Conservation (phyloP, 371 early-diverging fungal species). For the Chytridium lagenaria region DNA sequence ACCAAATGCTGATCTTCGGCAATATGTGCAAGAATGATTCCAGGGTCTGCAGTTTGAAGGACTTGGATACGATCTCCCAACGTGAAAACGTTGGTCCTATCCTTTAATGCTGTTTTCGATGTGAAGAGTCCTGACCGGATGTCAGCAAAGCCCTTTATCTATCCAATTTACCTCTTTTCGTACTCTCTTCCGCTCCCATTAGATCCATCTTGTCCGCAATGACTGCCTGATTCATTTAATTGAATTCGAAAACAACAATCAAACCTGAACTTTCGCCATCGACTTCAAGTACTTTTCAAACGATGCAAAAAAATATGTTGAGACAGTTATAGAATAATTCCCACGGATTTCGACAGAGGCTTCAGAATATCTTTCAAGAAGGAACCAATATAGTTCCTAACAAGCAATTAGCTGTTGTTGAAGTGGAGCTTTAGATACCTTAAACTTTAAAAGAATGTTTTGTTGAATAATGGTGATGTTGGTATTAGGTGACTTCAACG, state of each 20-base stretch:
- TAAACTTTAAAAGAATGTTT: slow-evolving; percentile 85
- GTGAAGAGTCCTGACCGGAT: slow-evolving; percentile 62
- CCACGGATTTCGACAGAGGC: slow-evolving; percentile 86
- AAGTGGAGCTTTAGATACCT: slow-evolving; percentile 27
- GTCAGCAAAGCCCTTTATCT: neutral
- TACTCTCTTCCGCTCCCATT: slow-evolving; percentile 81
- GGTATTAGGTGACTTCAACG: slow-evolving; percentile 83
- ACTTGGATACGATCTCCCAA: slow-evolving; percentile 76
- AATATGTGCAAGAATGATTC: slow-evolving; percentile 78
- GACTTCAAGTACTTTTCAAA: slow-evolving; percentile 87
- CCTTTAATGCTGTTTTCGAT: slow-evolving; percentile 58
- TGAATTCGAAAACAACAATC: neutral
- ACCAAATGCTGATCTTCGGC: slow-evolving; percentile 79
- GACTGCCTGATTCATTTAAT: slow-evolving; percentile 57
- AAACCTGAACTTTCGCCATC: slow-evolving; percentile 74
- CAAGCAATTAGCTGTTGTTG: neutral
- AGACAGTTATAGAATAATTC: slow-evolving; percentile 75
- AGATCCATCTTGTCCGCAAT: slow-evolving; percentile 82
- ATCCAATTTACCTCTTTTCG: slow-evolving; percentile 35
- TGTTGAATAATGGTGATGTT: slow-evolving; percentile 92
- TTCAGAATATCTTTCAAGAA: slow-evolving; percentile 85
- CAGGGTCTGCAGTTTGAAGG: slow-evolving; percentile 72
- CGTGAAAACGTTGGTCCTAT: slow-evolving; percentile 78
- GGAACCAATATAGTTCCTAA: slow-evolving; percentile 78
- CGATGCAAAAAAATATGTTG: slow-evolving; percentile 83